Evolutionary conservation across 352 stramenopile species (phyloP), one percentile per base, ranked within the genome.

Genomic region (Phytophthora tentaculata): DNA sequence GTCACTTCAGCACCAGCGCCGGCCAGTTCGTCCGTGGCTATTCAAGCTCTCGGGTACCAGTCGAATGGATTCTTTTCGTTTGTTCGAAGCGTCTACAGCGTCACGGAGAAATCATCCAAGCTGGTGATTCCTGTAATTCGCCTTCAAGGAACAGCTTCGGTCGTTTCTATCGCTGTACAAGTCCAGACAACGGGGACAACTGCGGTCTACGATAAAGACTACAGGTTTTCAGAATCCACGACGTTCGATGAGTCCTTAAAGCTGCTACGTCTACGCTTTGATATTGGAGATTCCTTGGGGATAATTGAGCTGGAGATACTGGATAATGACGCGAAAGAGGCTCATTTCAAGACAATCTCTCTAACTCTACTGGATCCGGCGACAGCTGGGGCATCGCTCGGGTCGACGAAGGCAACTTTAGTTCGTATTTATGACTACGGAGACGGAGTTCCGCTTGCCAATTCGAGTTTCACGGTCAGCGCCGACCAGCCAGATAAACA

Each of bases 401-500:
- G 83, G 0, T 59, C 58, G 9, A 79, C 67, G 1, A 61, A 74
- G 23, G 37, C 72, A 45, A 79, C 73, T 9, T 67, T 56, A 0
- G 50, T 91, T 37, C 80, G 79, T 0, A 84, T 93, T n/a, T 93
- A 84, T 17, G 83, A 91, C 56, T 93, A 83, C 20, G 75, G 71
- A 13, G 79, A 88, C 13, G 82, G 76, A 20, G 16, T 23, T 0
- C 37, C 56, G 2, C 61, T 89, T 10, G 61, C 56, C 14, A 58
- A 53, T 5, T 71, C 73, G 14, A 77, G 43, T 1, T 91, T 93
- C 45, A 53, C 59, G 8, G 12, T 28, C 4, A 51, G 28, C n/a
- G 51, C 8, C n/a, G 8, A n/a, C 2, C 24, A 58, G 4, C 13
- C 16, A 17, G 60, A 61, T 14, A 16, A 45, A 6, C 23, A 67